phyloP scores from a whole-genome alignment of 2,329 filamentous ascomycete species.

The Zasmidium cellare region DNA sequence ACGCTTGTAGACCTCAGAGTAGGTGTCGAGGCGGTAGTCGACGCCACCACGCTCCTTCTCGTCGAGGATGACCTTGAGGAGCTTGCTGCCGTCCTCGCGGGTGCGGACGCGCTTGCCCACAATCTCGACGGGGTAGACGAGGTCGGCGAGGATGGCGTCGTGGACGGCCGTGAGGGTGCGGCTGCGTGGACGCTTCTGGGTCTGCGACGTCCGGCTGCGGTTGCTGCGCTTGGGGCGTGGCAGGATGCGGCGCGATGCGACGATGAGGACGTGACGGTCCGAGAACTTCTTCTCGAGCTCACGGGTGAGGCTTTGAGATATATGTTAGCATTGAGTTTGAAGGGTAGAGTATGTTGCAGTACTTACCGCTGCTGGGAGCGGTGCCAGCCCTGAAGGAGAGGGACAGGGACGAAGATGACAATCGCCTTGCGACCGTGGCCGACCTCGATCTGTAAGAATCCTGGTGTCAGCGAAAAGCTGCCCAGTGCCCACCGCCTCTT shows the following conservation, averaged over 20 bases:
- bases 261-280: constrained; percentile 98
- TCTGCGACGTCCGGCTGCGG: constrained; percentile 93
- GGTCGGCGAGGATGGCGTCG: constrained; percentile 95
- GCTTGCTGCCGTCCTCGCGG: constrained; percentile 98
- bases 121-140: constrained; percentile 99
- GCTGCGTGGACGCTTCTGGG: constrained; percentile 97
- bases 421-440: constrained; percentile 99
- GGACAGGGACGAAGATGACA: constrained; percentile 99
- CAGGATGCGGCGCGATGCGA: constrained; percentile 97
- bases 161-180: constrained; percentile 98
- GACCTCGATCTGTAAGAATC: constrained; percentile 87
- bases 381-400: constrained; percentile 98
- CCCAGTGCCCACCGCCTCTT: constrained; percentile 60
- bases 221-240: constrained; percentile 98
- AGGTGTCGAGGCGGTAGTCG: constrained; percentile 99
- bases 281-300: constrained; percentile 99
- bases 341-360: not conserved
- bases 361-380: constrained; percentile 99
- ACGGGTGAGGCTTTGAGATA: constrained; percentile 78
- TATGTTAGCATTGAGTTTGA: constrained; percentile 16
- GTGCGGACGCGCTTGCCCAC: constrained; percentile 98
- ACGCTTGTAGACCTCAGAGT: constrained; percentile 98
- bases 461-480: constrained; percentile 57
- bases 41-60: constrained; percentile 99
- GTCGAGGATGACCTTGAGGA: constrained; percentile 97